phyloP scores from a whole-genome alignment of 495 filamentous ascomycete species.

The Aspergillus panamensis region DNA sequence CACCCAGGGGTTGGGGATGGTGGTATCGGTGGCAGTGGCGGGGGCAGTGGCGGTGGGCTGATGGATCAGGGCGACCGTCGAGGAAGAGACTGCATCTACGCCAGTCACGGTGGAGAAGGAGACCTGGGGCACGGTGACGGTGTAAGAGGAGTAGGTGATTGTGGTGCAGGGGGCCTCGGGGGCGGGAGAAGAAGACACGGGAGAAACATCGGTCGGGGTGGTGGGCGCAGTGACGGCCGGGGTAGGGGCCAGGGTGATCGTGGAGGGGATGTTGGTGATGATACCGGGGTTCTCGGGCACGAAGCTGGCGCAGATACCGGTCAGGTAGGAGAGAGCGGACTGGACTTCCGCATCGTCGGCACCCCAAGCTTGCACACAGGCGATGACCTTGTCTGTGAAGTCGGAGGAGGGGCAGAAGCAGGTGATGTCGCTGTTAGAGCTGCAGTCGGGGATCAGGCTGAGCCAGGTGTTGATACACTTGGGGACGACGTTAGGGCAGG shows the following conservation, averaged over 20 bases:
- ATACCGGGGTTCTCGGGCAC: constrained; percentile 78
- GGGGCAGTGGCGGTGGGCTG: constrained; percentile 1
- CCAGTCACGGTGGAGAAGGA: constrained; percentile 57
- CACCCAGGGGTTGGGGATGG: constrained; percentile 13
- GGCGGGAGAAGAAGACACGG: constrained; percentile 44
- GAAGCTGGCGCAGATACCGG: constrained; percentile 82
- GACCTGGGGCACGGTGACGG: constrained; percentile 72
- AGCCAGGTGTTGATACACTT: constrained; percentile 95
- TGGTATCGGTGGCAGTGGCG: background rate
- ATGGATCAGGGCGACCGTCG: constrained; percentile 25
- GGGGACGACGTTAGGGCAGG: constrained; percentile 73
- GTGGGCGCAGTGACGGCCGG: constrained; percentile 18
- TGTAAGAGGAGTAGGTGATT: constrained; percentile 58
- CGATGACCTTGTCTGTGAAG: constrained; percentile 77
- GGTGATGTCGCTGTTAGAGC: constrained; percentile 71
- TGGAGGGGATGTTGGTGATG: constrained; percentile 64
- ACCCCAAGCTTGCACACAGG: constrained; percentile 77
- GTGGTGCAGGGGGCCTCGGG: constrained; percentile 54
- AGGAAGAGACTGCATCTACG: constrained; percentile 12
- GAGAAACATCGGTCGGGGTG: constrained; percentile 45
- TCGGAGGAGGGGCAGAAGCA: constrained; percentile 83
- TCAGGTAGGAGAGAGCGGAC: constrained; percentile 75
- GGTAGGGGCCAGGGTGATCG: constrained; percentile 54
- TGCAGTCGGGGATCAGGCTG: constrained; percentile 62
- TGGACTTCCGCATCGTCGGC: constrained; percentile 61